Evolutionary conservation across 116 monocot genomes (phyloP).

Genomic region (Trichopus zeylanicus): DNA sequence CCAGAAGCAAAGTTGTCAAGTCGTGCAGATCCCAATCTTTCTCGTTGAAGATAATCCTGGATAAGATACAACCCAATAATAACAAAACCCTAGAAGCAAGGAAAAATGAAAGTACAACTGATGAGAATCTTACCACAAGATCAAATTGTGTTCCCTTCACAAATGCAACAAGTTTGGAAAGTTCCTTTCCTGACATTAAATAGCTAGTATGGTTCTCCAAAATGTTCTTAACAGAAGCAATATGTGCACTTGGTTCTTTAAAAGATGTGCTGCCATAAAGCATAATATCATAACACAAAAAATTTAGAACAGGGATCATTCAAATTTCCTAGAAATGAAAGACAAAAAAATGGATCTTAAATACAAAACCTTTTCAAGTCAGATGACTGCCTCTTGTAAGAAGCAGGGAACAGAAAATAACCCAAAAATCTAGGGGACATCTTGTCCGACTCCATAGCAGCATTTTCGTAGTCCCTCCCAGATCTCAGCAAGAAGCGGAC

Average conservation of each 20-base stretch:
- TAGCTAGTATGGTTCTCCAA: slow-evolving; percentile 94
- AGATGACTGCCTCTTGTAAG: slow-evolving; percentile 58
- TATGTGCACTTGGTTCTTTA: slow-evolving; percentile 87
- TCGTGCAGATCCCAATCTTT: slow-evolving; percentile 81
- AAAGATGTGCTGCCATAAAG: slow-evolving; percentile 56
- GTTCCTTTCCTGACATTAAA: slow-evolving; percentile 99
- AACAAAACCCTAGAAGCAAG: slow-evolving; percentile 2
- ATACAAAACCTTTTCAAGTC: slow-evolving; percentile 71
- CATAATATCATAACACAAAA: not conserved
- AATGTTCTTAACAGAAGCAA: slow-evolving; percentile 96
- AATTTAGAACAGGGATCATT: not conserved
- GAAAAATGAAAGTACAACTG: slow-evolving; percentile 5
- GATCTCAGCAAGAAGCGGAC: slow-evolving; percentile 94
- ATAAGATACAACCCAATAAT: slow-evolving; percentile 4
- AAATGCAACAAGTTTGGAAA: slow-evolving; percentile 99
- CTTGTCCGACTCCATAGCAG: slow-evolving; percentile 58
- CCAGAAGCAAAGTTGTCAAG: slow-evolving; percentile 96
- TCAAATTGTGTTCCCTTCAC: slow-evolving; percentile 99
- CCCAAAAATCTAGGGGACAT: slow-evolving; percentile 87
- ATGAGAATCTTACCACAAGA: slow-evolving; percentile 71
- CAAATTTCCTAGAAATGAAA: not conserved
- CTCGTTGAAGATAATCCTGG: slow-evolving; percentile 97
- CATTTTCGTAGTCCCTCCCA: slow-evolving; percentile 90
- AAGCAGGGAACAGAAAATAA: slow-evolving; percentile 78
- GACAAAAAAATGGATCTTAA: not conserved